Conservation (phyloP, 352 stramenopile species). For the Pythium phragmitis region DNA sequence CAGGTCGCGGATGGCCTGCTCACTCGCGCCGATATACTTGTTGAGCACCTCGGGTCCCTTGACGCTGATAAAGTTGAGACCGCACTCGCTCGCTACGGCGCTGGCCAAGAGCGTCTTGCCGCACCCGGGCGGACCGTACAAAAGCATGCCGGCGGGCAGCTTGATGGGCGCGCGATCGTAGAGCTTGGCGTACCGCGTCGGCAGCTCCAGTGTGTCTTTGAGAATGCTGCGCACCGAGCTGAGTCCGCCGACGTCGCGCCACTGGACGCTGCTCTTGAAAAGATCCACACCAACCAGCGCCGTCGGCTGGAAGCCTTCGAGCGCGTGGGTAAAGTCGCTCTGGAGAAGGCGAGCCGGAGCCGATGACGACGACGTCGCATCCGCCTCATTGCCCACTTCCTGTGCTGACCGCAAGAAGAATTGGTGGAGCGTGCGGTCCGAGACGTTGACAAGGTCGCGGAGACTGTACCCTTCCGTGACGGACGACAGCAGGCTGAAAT, state of each 20-base stretch:
- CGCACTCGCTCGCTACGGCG: slow-evolving; percentile 84
- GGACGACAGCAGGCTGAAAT: slow-evolving; percentile 58
- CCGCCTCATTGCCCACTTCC: neutral
- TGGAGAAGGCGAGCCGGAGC: slow-evolving; percentile 32
- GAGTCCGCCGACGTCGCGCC: slow-evolving; percentile 86
- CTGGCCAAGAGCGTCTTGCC: slow-evolving; percentile 89
- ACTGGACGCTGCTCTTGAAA: slow-evolving; percentile 86
- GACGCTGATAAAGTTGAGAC: slow-evolving; percentile 90
- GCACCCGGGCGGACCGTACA: slow-evolving; percentile 91
- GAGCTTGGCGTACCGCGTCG: slow-evolving; percentile 72
- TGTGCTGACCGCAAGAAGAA: slow-evolving; percentile 46
- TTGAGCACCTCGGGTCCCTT: slow-evolving; percentile 89
- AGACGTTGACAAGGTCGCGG: slow-evolving; percentile 72
- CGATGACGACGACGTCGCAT: slow-evolving; percentile 4
- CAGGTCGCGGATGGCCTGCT: slow-evolving; percentile 87
- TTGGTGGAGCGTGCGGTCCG: slow-evolving; percentile 66
- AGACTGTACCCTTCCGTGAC: slow-evolving; percentile 80
- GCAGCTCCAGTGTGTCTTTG: slow-evolving; percentile 88
- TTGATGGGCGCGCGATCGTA: slow-evolving; percentile 85
- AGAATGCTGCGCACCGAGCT: slow-evolving; percentile 77
- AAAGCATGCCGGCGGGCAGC: slow-evolving; percentile 79
- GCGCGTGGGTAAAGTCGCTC: slow-evolving; percentile 68
- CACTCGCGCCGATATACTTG: slow-evolving; percentile 91
- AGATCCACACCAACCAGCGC: slow-evolving; percentile 78
- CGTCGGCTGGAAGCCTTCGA: slow-evolving; percentile 81